Base-by-base conservation (phyloP, 2,329 filamentous ascomycete genomes). In the Aspergillus novoparasiticus region DNA sequence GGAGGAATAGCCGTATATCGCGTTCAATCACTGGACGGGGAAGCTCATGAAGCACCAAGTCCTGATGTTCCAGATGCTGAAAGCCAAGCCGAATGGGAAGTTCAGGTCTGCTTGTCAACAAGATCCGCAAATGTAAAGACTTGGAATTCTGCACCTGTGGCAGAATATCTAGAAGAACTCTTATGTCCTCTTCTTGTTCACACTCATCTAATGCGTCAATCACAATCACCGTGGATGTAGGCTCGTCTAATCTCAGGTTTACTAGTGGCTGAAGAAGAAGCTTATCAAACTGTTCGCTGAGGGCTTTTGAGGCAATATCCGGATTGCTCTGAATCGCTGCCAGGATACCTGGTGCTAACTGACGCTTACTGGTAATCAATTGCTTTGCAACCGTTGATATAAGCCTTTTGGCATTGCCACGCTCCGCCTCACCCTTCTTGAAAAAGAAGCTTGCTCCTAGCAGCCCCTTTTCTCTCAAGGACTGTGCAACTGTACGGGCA, bases 351-450 rank as follows among this genome's bases (percentile, higher is more conserved):
- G 61, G n/a, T 1, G 6, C n/a, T 26, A 60, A 14, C 11, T 54
- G 32, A 39, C 23, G 48, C 6, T 12, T 32, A 16, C 64, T 67
- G 0, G 28, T n/a, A 0, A 76, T 75, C 32, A 84, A 32, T 54
- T 71, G 70, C 2, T 28, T 58, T 11, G 32, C 32, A 11, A 73
- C 69, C 0, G 80, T 83, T 0, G 79, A 70, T 26, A 84, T 75
- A 41, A 84, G 72, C 50, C 70, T 74, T 6, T 65, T 66, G 2
- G 75, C 73, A 48, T 72, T 83, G 77, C 4, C 68, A 36, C 34
- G 34, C 6, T 36, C 34, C 14, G 14, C 69, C 57, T 80, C 79
- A 1, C 77, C 79, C 63, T 72, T 76, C 60, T 80, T 81, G 84
- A 70, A 82, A 16, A 36, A 36, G 34, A 36, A 36, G 2, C 41